These are phyloP conservation scores for Mycena sanguinolenta DNA, from an alignment of 768 basidiomycete species.

Conservation along the genomic window DNA sequence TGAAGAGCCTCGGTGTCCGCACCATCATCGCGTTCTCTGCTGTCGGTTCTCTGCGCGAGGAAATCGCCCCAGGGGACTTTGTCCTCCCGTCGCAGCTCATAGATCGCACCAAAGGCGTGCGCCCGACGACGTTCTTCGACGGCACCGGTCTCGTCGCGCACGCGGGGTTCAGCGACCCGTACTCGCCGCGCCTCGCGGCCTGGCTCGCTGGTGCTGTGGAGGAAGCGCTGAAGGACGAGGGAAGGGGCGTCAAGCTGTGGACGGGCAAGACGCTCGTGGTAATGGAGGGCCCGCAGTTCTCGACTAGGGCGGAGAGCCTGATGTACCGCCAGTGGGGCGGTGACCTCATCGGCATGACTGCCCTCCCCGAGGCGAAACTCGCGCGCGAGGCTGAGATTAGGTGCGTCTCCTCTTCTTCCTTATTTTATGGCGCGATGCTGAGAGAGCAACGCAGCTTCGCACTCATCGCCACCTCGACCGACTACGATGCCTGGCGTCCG, in stretches of 20 bases:
- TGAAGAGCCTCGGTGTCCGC: slow-evolving; percentile 91
- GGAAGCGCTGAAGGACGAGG: slow-evolving; percentile 71
- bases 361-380: slow-evolving; percentile 96
- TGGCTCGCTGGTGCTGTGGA: slow-evolving; percentile 79
- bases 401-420: slow-evolving; percentile 55
- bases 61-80: slow-evolving; percentile 92
- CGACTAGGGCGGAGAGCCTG: slow-evolving; percentile 94
- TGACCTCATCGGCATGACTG: slow-evolving; percentile 97
- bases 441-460: slow-evolving; percentile 74
- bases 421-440: background rate
- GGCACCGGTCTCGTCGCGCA: slow-evolving; percentile 88
- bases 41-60: slow-evolving; percentile 94
- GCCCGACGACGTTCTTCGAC: slow-evolving; percentile 91
- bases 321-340: slow-evolving; percentile 96
- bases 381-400: slow-evolving; percentile 95
- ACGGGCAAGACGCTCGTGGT: slow-evolving; percentile 89
- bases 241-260: slow-evolving; percentile 76
- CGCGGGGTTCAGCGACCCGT: slow-evolving; percentile 94
- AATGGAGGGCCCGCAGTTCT: slow-evolving; percentile 99
- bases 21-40: slow-evolving; percentile 95
- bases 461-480: slow-evolving; percentile 90
- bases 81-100: slow-evolving; percentile 93
- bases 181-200: slow-evolving; percentile 70
- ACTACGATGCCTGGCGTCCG: slow-evolving; percentile 96
- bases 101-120: slow-evolving; percentile 94